Conservation (phyloP, 345 rosid species). For the Hypericum perforatum region DNA sequence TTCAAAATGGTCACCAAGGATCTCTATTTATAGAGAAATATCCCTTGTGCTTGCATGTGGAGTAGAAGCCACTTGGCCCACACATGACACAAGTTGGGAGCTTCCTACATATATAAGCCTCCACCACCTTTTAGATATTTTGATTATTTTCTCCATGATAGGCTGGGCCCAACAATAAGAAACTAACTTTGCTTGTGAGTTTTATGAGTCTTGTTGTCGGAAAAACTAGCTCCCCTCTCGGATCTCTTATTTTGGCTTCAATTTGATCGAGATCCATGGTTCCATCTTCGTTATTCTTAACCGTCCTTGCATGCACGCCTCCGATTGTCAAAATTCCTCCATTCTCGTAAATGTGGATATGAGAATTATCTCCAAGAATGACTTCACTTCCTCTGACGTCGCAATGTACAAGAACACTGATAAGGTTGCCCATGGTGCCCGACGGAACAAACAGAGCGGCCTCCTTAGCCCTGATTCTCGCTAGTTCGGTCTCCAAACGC, state of each 20-base stretch:
- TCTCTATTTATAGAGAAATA: too few species aligned
- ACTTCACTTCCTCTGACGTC: slow-evolving; percentile 82
- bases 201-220: slow-evolving; percentile 89
- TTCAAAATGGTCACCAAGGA: too few species aligned
- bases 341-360: slow-evolving; percentile 71
- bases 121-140: too few species aligned
- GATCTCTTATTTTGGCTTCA: slow-evolving; percentile 70
- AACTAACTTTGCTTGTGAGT: slow-evolving; percentile 84
- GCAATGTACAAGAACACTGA: slow-evolving; percentile 87
- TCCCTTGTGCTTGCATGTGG: too few species aligned
- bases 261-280: slow-evolving; percentile 64
- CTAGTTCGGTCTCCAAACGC: slow-evolving; percentile 58
- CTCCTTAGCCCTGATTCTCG: slow-evolving; percentile 68
- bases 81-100: too few species aligned
- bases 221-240: slow-evolving; percentile 52
- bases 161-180: too few species aligned
- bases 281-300: slow-evolving; percentile 72
- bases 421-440: slow-evolving; percentile 92
- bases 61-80: too few species aligned
- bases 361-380: slow-evolving; percentile 79
- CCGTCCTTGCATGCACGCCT: slow-evolving; percentile 78
- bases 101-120: too few species aligned
- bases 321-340: slow-evolving; percentile 83
- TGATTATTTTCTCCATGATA: too few species aligned
- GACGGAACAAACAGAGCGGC: slow-evolving; percentile 85